Conservation (phyloP, 2,329 filamentous ascomycete species). For the Microthyrium microscopicum region DNA sequence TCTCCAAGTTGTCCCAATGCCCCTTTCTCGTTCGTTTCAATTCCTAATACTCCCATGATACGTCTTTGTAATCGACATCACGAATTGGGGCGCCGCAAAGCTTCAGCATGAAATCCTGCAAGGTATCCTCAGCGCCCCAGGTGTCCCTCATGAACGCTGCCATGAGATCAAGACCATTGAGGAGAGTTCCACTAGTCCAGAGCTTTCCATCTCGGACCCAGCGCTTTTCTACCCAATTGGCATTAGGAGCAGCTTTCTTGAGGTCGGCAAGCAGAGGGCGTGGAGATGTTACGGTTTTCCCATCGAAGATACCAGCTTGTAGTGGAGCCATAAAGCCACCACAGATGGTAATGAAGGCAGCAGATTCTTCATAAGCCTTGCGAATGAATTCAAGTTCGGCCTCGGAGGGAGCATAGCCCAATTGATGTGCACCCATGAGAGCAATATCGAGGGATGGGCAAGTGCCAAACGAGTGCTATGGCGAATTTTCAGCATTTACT, state of each 20-base stretch:
- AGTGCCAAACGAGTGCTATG: slow-evolving; percentile 23
- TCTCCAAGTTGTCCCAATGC: no score
- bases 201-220: slow-evolving; percentile 17
- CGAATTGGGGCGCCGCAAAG: slow-evolving; percentile 3
- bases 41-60: no score
- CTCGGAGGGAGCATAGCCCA: slow-evolving; percentile 16
- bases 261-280: slow-evolving; percentile 15
- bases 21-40: no score
- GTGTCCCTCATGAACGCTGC: slow-evolving; percentile 14
- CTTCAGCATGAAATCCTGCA: slow-evolving; percentile 10
- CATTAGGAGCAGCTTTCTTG: slow-evolving; percentile 14
- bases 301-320: slow-evolving; percentile 20
- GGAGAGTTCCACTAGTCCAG: slow-evolving; percentile 18
- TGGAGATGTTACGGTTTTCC: slow-evolving; percentile 24
- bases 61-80: neutral
- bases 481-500: neutral
- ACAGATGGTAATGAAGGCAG: slow-evolving; percentile 26
- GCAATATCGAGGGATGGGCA: slow-evolving; percentile 26
- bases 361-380: slow-evolving; percentile 18
- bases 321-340: slow-evolving; percentile 20
- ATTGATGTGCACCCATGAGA: slow-evolving; percentile 23
- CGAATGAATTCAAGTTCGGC: slow-evolving; percentile 22
- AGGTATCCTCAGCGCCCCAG: slow-evolving; percentile 12
- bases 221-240: slow-evolving; percentile 22
- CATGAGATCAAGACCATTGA: slow-evolving; percentile 19